phyloP scores from a whole-genome alignment of 208 protist genomes.

The Wallacemonas sp. region DNA sequence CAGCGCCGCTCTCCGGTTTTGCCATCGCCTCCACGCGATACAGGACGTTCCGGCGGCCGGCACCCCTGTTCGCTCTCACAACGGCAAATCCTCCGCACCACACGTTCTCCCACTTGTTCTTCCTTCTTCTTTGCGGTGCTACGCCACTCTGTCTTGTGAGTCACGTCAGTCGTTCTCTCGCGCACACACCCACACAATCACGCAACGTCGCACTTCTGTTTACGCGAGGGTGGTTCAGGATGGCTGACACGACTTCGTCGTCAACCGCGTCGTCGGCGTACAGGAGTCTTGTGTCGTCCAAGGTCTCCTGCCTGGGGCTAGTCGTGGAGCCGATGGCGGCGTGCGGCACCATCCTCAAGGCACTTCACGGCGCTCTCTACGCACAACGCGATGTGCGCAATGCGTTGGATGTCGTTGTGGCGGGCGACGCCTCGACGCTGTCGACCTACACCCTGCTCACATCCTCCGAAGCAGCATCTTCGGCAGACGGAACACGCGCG shows the following conservation, averaged over 20 bases:
- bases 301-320: conserved; percentile 32
- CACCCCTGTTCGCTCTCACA: too few relatives aligned
- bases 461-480: neutral
- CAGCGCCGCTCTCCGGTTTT: too few relatives aligned
- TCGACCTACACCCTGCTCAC: neutral
- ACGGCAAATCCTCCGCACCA: too few relatives aligned
- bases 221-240: neutral
- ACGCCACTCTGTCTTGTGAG: too few relatives aligned
- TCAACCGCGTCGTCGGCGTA: conserved; percentile 6
- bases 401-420: conserved; percentile 28
- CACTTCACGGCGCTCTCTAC: conserved; percentile 51
- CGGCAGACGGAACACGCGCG: neutral
- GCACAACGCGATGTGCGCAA: conserved; percentile 60
- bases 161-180: too few relatives aligned
- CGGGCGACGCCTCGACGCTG: neutral
- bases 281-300: conserved; percentile 21
- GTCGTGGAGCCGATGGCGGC: conserved; percentile 32
- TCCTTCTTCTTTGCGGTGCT: conserved; percentile 19
- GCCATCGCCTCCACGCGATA: too few relatives aligned
- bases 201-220: too few relatives aligned
- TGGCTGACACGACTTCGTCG: neutral
- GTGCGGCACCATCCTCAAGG: conserved; percentile 42
- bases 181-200: conserved; percentile 8
- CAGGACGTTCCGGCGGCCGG: too few relatives aligned
- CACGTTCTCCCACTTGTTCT: conserved; percentile 7